Base-by-base conservation (phyloP, 176 grass and related monocot genomes). In the Dactylis glomerata region DNA sequence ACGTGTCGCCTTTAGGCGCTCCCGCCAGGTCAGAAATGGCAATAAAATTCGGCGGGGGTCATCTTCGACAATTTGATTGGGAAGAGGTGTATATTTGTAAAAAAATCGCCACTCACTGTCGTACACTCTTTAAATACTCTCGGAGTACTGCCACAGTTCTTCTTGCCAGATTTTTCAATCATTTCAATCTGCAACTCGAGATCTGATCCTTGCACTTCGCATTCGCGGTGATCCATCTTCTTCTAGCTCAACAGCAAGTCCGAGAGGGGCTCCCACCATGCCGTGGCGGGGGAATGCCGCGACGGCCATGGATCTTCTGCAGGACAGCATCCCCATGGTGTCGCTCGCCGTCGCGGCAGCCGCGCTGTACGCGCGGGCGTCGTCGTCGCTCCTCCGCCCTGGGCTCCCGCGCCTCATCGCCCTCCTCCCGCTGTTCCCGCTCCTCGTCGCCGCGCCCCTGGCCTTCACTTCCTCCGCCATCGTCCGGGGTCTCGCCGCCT, bases 371-470 rank as follows among this genome's bases (percentile, higher is more conserved):
- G 34, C 61, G 33, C 73, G 61, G 32, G 24, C 5, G 24, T 75
- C 33, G 34, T 85, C 83, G 3, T 41, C 82, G 0, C 33, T 38
- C 2, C 33, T 84, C 59, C 73, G 73, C 7, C 61, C 73, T 0
- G 83, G 62, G 19, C 8, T 80, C 47, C 65, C 65, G 1, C 87
- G 84, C 61, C 40, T 87, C 30, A 5, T 47, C n/a, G 63, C 91
- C 3, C 40, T 89, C 19, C 58, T 89, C 31, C 80, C 76, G 3
- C 68, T 89, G 14, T 10, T 84, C 14, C 76, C n/a, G 36, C 17
- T 89, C 68, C 80, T 92, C 47, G 68, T 70, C 27, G 64, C 51
- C 57, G 59, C 45, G 10, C 91, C 87, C 24, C 37, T 92, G 10
- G 76, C 84, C 46, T 87, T 87, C 57, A 20, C 82, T 65, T 86